Evolutionary conservation across 2,329 filamentous ascomycete species (phyloP).

Genomic region (Fusarium armeniacum): DNA sequence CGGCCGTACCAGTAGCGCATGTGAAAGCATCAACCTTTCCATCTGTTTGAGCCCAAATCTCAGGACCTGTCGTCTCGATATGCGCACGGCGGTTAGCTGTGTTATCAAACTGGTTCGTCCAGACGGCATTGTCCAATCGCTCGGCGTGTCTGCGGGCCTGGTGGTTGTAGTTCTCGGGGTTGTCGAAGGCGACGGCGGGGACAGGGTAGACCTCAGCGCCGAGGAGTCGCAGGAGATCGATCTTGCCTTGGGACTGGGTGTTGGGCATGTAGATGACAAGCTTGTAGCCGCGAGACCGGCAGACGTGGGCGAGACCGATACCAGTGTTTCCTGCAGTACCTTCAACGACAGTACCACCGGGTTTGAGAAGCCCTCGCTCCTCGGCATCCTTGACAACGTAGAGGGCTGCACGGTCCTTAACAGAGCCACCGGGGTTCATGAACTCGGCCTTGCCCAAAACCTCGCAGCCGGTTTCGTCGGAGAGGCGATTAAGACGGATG

Average conservation of each 20-base stretch:
- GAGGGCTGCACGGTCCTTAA: constrained; percentile 96
- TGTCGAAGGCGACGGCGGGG: constrained; percentile 93
- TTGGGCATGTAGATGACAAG: constrained; percentile 99
- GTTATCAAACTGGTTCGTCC: constrained; percentile 99
- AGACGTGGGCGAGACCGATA: constrained; percentile 97
- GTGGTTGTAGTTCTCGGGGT: constrained; percentile 98
- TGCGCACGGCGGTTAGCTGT: constrained; percentile 92
- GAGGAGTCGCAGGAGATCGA: constrained; percentile 89
- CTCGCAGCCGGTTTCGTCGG: constrained; percentile 91
- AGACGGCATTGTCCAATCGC: constrained; percentile 86
- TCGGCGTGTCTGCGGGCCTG: constrained; percentile 94
- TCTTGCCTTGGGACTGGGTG: constrained; percentile 97
- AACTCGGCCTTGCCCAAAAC: constrained; percentile 98
- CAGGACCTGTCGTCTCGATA: constrained; percentile 95
- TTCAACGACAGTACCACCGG: constrained; percentile 95
- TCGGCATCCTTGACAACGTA: constrained; percentile 96
- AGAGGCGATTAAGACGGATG: constrained; percentile 89
- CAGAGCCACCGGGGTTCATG: constrained; percentile 95
- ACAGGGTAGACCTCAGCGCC: constrained; percentile 97
- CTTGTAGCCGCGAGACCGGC: constrained; percentile 90
- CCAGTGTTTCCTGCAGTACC: constrained; percentile 98
- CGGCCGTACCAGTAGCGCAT: constrained; percentile 92
- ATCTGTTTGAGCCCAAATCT: constrained; percentile 93
- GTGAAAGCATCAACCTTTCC: constrained; percentile 94
- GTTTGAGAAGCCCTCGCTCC: constrained; percentile 82